These are phyloP conservation scores for Albugo candida DNA, from an alignment of 352 stramenopile species.

Conservation along the genomic window DNA sequence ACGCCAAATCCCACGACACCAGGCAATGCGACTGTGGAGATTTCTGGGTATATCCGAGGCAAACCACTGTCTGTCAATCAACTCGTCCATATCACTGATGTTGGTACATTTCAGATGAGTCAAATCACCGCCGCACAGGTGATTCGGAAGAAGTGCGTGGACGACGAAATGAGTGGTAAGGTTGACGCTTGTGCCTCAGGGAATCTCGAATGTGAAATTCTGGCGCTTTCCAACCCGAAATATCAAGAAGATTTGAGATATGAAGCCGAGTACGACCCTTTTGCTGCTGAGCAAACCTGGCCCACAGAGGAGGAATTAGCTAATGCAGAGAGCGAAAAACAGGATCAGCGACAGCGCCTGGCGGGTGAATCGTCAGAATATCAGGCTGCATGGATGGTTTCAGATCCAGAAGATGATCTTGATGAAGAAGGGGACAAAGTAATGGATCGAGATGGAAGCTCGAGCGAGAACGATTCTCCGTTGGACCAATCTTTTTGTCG, in stretches of 20 bases:
- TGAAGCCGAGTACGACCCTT: conserved; percentile 82
- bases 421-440: conserved; percentile 22
- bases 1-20: conserved; percentile 36
- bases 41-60: conserved; percentile 92
- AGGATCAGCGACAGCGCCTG: conserved; percentile 30
- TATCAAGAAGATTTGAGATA: conserved; percentile 69
- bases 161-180: neutral
- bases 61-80: conserved; percentile 89
- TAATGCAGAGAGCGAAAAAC: conserved; percentile 45
- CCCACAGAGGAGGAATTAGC: conserved; percentile 90
- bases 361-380: conserved; percentile 80
- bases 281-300: conserved; percentile 97
- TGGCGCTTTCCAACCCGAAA: conserved; percentile 39
- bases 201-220: conserved; percentile 13
- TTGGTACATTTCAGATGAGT: conserved; percentile 86
- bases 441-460: conserved; percentile 44
- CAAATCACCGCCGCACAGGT: conserved; percentile 33
- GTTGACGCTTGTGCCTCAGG: conserved; percentile 5
- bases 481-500: conserved; percentile 73
- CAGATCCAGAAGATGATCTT: conserved; percentile 24
- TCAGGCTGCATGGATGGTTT: conserved; percentile 87
- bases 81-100: conserved; percentile 91
- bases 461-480: conserved; percentile 17
- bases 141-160: conserved; percentile 14
- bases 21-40: conserved; percentile 21